phyloP scores from a whole-genome alignment of 345 rosid species.

The Aquilaria malaccensis region DNA sequence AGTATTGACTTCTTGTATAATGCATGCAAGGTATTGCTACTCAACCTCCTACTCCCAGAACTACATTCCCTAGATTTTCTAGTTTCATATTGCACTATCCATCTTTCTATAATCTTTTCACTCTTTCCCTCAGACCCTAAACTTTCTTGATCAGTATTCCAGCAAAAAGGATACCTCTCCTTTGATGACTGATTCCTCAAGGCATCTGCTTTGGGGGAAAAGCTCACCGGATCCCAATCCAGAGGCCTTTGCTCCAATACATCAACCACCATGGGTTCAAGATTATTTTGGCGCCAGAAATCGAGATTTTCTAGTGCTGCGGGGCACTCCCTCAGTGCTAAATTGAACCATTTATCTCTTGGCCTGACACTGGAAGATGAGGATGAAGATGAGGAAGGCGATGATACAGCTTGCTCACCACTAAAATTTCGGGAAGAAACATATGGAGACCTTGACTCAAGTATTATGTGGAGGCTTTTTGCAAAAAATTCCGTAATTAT shows the following conservation, averaged over 20 bases:
- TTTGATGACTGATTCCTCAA: conserved; percentile 42
- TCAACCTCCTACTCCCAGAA: conserved; percentile 56
- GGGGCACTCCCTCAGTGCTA: conserved; percentile 90
- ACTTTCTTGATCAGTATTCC: conserved; percentile 69
- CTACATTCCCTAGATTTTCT: conserved; percentile 47
- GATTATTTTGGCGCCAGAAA: conserved; percentile 58
- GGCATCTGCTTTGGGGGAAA: conserved; percentile 39
- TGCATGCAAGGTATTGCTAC: conserved; percentile 40
- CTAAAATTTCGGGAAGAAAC: conserved; percentile 78
- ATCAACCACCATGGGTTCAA: conserved; percentile 81
- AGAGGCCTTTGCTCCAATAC: conserved; percentile 52
- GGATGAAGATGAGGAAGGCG: conserved; percentile 76
- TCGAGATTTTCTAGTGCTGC: conserved; percentile 77
- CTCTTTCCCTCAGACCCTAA: conserved; percentile 37
- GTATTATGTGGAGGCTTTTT: conserved; percentile 85
- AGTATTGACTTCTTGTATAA: conserved; percentile 75
- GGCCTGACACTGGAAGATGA: conserved; percentile 79
- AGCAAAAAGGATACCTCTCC: conserved; percentile 33
- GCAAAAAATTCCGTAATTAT: conserved; percentile 81
- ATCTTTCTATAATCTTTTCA: conserved; percentile 84
- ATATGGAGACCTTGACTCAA: conserved; percentile 78
- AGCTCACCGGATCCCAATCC: conserved; percentile 39
- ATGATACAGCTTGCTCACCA: conserved; percentile 66
- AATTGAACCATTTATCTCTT: conserved; percentile 89
- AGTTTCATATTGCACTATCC: conserved; percentile 80